phyloP scores from a whole-genome alignment of 2,329 filamentous ascomycete genomes.

The Exophiala sp. region DNA sequence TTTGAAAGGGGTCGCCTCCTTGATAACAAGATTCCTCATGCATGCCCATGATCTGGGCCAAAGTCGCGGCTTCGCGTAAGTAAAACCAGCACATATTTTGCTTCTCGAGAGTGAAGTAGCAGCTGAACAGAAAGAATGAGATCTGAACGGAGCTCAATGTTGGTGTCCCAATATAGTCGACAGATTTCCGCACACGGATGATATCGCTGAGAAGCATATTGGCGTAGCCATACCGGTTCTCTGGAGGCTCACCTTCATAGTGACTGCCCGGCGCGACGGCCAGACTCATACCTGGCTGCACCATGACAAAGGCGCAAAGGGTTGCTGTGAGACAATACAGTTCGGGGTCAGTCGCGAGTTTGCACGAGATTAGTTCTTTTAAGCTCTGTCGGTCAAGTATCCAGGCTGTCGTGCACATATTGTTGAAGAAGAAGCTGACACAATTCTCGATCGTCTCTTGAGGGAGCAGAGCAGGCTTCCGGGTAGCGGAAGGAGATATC shows the following conservation, averaged over 20 bases:
- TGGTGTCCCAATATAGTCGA: conserved; percentile 39
- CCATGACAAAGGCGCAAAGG: conserved; percentile 41
- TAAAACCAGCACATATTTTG: conserved; percentile 76
- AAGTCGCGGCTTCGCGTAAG: conserved; percentile 67
- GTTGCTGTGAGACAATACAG: conserved; percentile 40
- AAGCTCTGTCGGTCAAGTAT: conserved; percentile 37
- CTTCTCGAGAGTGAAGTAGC: conserved; percentile 63
- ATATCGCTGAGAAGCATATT: conserved; percentile 63
- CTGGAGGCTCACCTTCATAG: conserved; percentile 49
- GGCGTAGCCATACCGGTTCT: conserved; percentile 56
- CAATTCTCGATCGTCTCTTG: conserved; percentile 61
- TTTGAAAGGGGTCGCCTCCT: conserved; percentile 54
- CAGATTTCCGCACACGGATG: conserved; percentile 42
- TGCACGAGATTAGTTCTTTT: conserved; percentile 31
- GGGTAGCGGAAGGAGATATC: conserved; percentile 45
- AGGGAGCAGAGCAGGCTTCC: conserved; percentile 56
- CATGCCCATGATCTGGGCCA: conserved; percentile 45
- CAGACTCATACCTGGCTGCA: conserved; percentile 39
- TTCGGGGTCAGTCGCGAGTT: conserved; percentile 39
- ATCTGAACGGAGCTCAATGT: conserved; percentile 49
- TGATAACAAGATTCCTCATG: conserved; percentile 49
- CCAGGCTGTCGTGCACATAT: conserved; percentile 47
- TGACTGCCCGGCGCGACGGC: conserved; percentile 53
- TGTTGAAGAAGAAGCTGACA: conserved; percentile 61
- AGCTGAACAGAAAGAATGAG: conserved; percentile 73